A percentile compares a stretch with the other conserved stretches of the same genome.
Conservation (phyloP, 352 stramenopile species). For the Phytopythium oedochilum region DNA sequence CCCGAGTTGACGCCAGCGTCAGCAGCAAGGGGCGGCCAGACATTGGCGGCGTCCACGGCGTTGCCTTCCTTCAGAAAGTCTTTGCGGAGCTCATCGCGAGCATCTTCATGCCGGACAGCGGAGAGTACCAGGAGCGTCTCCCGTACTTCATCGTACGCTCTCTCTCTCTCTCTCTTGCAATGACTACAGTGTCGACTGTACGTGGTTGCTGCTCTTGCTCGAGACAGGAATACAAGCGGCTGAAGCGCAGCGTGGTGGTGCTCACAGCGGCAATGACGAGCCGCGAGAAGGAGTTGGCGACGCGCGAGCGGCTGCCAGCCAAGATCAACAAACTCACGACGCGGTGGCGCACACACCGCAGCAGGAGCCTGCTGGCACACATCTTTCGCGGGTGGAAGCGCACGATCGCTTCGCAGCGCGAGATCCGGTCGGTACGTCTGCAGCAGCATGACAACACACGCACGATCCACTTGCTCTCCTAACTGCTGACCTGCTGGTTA, state of each 20-base stretch:
- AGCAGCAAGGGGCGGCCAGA: not conserved
- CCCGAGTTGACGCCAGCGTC: conserved; percentile 13
- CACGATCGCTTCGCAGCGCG: conserved; percentile 27
- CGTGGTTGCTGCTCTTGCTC: not conserved
- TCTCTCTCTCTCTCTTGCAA: conserved; percentile 1
- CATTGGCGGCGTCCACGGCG: conserved; percentile 2
- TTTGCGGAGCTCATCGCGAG: conserved; percentile 41
- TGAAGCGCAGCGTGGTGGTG: conserved; percentile 39
- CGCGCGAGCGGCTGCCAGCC: conserved; percentile 33
- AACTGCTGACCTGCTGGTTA: not conserved
- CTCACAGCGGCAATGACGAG: conserved; percentile 47
- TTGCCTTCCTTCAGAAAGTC: conserved; percentile 43
- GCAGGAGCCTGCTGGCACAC: conserved; percentile 18
- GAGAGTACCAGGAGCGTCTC: conserved; percentile 31
- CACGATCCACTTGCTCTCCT: too few species aligned
- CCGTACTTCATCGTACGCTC: conserved; percentile 53
- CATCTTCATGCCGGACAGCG: conserved; percentile 39
- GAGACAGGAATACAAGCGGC: conserved; percentile 53
- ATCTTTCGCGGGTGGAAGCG: conserved; percentile 50
- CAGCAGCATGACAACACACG: too few species aligned
- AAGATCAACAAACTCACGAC: conserved; percentile 39
- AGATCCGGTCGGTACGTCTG: conserved; percentile 33
- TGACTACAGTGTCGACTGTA: too few species aligned
- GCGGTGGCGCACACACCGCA: conserved; percentile 8
- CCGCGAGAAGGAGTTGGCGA: conserved; percentile 33